Percentiles rank a stretch among this genome's conserved stretches.
Conservation (phyloP, 768 basidiomycete genomes). For the Naganishia vishniacii region DNA sequence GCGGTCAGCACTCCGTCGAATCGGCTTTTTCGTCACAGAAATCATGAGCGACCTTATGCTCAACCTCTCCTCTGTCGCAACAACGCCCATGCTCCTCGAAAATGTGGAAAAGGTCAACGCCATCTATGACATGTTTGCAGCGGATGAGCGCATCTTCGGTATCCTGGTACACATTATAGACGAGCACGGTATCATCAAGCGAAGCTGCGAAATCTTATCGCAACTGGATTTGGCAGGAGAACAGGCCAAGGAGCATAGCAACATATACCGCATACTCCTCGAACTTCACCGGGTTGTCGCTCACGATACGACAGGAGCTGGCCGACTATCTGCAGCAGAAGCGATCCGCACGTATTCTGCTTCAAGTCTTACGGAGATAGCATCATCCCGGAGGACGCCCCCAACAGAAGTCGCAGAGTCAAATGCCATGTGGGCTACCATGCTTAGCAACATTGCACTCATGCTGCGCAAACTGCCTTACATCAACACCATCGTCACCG, state of each 20-base stretch:
- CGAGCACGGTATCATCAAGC: conserved; percentile 18
- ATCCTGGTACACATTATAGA: conserved; percentile 15
- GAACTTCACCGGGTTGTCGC: conserved; percentile 7
- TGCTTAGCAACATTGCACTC: conserved; percentile 6
- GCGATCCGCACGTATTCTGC: conserved; percentile 7
- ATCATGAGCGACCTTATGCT: conserved; percentile 15
- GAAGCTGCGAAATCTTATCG: conserved; percentile 13
- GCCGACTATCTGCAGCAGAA: conserved; percentile 12
- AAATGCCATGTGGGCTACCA: conserved; percentile 1
- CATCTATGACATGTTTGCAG: conserved; percentile 14
- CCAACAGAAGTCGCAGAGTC: background rate
- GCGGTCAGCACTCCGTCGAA: conserved; percentile 2
- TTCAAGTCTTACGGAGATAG: conserved; percentile 6
- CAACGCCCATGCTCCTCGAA: background rate
- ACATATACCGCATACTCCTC: conserved; percentile 4
- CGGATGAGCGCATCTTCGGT: background rate
- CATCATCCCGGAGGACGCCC: background rate
- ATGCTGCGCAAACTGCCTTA: conserved; percentile 15
- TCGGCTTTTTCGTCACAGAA: conserved; percentile 1
- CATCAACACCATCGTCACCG: background rate
- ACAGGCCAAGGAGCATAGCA: background rate
- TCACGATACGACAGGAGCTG: background rate
- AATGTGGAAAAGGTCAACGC: conserved; percentile 8
- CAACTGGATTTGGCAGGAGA: background rate
- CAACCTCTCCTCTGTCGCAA: background rate